Conservation (phyloP, 306 rosid species). For the Gastrolobium bilobum region DNA sequence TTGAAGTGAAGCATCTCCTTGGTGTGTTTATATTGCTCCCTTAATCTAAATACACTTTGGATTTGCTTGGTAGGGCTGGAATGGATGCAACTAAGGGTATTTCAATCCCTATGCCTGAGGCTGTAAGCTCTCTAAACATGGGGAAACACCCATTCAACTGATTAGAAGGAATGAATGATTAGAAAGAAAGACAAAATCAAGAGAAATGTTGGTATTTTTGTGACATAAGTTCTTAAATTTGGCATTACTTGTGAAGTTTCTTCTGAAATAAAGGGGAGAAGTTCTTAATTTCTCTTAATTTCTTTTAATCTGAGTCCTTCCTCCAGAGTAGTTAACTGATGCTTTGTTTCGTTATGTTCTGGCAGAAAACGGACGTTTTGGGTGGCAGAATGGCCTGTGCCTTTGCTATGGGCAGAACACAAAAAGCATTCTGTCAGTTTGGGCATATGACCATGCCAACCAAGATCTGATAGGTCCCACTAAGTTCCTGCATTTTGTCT, state of each 20-base stretch:
- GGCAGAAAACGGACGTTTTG: not conserved
- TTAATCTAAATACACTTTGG: too few species aligned
- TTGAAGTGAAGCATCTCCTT: too few species aligned
- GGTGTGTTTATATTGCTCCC: too few species aligned
- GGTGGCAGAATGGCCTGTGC: not conserved
- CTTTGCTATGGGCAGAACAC: not conserved
- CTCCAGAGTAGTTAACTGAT: not conserved
- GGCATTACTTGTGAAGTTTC: not conserved
- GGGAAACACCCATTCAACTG: not conserved
- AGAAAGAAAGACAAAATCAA: conserved; percentile 1
- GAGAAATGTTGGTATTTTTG: not conserved
- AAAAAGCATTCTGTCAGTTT: not conserved
- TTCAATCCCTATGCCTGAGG: too few species aligned
- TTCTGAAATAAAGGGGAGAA: not conserved
- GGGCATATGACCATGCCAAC: not conserved
- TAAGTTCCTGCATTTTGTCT: conserved; percentile 9
- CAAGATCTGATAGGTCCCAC: not conserved
- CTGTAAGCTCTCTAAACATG: too few species aligned
- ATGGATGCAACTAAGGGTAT: too few species aligned
- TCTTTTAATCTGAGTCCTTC: not conserved
- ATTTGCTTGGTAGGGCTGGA: too few species aligned
- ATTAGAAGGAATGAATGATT: conserved; percentile 20
- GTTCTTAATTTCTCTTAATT: not conserved
- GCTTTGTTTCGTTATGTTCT: not conserved
- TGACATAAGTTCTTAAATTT: not conserved